Base-by-base conservation (phyloP, 805 yeast genomes). In the Ogataea haglerorum region DNA sequence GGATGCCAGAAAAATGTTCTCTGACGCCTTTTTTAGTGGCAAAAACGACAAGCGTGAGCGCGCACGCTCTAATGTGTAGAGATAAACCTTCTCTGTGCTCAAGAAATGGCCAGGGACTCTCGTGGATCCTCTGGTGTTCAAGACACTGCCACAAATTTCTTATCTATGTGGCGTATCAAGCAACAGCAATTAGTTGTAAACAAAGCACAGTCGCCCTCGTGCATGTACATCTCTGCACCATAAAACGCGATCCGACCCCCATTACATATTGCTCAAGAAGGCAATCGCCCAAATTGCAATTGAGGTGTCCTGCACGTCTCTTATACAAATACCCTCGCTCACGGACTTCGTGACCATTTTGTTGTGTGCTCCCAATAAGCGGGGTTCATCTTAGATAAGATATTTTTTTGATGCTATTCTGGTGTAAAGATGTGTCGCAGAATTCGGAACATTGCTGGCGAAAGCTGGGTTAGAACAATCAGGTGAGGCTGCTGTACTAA, bases 361-460 rank as follows among this genome's bases (percentile, higher is more conserved):
- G 36, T 13, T 19, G 17, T n/a, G 6, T 13, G 18, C 18, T 13
- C 17, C 23, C 17, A 22, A 38, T 18, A 28, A 38, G 42, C 42
- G 42, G 42, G 42, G 42, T 38, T 38, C 6, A 19, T n/a, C 12
- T 10, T 4, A 17, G 37, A 33, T 38, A 38, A 38, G 37, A 27
- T 19, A 19, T 16, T 19, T 21, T 23, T 22, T 24, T 39, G 37
- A 23, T 38, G 16, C 19, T 9, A 16, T 39, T 10, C 17, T 16
- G 38, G 43, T 40, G 43, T n/a, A 40, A 12, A 34, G 43, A 28
- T 40, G 38, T 40, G 18, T 9, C n/a, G 8, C 14, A 3, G 12
- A 18, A 13, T 18, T 21, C 13, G 31, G 18, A 10, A 17, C 16
- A 31, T 30, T 9, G 33, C 22, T 17, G 21, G 21, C 21, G 21